These are phyloP conservation scores for Stentor coeruleus DNA, from an alignment of 73 alveolate genomes.

Conservation along the genomic window DNA sequence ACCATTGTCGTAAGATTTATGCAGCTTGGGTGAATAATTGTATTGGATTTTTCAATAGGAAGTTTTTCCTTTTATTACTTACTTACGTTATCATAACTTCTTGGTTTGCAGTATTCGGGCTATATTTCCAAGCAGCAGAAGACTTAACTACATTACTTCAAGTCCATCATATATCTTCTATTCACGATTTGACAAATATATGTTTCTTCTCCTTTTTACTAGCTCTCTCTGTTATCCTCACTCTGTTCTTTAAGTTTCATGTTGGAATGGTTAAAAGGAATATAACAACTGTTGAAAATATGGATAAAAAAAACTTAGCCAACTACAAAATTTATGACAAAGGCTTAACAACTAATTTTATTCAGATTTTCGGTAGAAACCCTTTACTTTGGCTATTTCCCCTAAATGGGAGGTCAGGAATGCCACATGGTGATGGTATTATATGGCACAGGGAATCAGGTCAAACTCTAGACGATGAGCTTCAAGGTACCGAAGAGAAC, in stretches of 20 bases:
- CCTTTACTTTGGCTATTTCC: slow-evolving; percentile 10
- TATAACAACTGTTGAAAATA: slow-evolving; percentile 34
- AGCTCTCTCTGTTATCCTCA: slow-evolving; percentile 14
- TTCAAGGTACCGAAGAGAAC: too few species aligned
- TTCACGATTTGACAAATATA: not conserved
- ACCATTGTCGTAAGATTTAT: too few species aligned
- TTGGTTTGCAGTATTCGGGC: not conserved
- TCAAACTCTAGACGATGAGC: too few species aligned
- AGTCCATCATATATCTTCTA: not conserved
- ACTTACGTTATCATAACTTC: slow-evolving; percentile 22
- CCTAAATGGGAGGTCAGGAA: too few species aligned
- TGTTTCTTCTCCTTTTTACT: slow-evolving; percentile 16
- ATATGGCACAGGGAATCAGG: too few species aligned
- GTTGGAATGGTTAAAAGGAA: slow-evolving; percentile 22
- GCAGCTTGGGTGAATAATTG: slow-evolving; percentile 66
- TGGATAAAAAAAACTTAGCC: not conserved
- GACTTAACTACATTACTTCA: not conserved
- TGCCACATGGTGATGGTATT: too few species aligned
- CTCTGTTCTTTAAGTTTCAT: slow-evolving; percentile 31
- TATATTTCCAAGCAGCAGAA: not conserved
- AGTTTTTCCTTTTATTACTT: slow-evolving; percentile 37
- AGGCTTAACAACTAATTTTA: too few species aligned
- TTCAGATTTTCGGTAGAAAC: not conserved
- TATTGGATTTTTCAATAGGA: slow-evolving; percentile 47
- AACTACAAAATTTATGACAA: too few species aligned